Conservation (phyloP, 305 asterid species). For the Fraxinus dipetala region DNA sequence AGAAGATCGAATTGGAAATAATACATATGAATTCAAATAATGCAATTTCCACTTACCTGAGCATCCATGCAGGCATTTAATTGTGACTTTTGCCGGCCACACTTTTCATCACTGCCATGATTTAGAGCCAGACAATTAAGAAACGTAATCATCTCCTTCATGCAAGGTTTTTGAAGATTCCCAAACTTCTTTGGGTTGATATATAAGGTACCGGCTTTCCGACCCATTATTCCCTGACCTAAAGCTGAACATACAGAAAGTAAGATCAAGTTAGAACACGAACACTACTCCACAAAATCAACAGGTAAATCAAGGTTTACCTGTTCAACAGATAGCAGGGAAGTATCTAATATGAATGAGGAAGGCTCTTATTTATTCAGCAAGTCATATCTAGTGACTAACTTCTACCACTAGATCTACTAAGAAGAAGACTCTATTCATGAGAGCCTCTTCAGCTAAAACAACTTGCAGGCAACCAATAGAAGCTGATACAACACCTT, state of each 20-base stretch:
- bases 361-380: background rate
- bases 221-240: constrained; percentile 61
- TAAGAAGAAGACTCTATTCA: background rate
- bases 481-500: background rate
- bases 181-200: constrained; percentile 81
- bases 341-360: background rate
- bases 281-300: background rate
- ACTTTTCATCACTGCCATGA: constrained; percentile 62
- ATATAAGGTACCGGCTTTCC: constrained; percentile 57
- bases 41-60: constrained; percentile 46
- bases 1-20: background rate
- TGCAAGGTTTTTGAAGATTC: constrained; percentile 76
- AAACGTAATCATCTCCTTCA: constrained; percentile 71
- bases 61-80: constrained; percentile 79
- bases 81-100: constrained; percentile 64
- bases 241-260: constrained; percentile 5
- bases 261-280: constrained; percentile 5
- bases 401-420: background rate
- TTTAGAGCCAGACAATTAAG: constrained; percentile 74
- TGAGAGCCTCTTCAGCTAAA: background rate
- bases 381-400: background rate
- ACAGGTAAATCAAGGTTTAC: background rate
- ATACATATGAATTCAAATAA: background rate
- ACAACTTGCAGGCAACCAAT: background rate
- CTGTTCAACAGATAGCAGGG: background rate